Evolutionary conservation across 371 early-diverging fungal genomes (phyloP), one percentile per base, ranked within the genome.

Genomic region (Apophysomyces trapeziformis): DNA sequence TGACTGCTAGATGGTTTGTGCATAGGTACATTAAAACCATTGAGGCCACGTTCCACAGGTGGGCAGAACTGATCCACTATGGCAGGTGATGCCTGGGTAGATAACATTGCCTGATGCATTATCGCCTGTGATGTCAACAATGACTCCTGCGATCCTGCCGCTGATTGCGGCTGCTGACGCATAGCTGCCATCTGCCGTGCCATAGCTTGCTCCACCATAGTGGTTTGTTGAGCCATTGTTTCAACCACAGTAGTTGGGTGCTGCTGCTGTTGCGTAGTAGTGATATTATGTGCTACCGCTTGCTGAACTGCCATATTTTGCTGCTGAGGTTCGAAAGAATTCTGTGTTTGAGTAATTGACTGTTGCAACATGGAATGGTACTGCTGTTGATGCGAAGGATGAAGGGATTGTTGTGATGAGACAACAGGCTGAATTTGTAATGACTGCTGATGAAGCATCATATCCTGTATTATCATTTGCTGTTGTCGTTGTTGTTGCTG

Each of bases 171-270:
- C 35, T 66, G 58, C 56, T 68, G 64, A 18, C 54, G 68, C 26
- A 58, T 47, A 4, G 32, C 35, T 18, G 68, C 68, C n/a, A 68
- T 45, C 13, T 68, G 64, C 43, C 63, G 60, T 32, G 68, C 68
- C 68, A 68, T 68, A 12, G 38, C 68, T 7, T 68, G 68, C 58
- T 68, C 64, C 32, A 62, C 61, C 44, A 64, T 64, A 0, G 68
- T 64, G 41, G 68, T 63, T 12, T 41, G 41, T 13, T 41, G 41
- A 13, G 8, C 41, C 11, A 13, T 13, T 13, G 41, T 41, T 41
- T 50, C 8, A 50, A 8, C 21, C 7, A 16, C 21, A 6, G 54
- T 2, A 9, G 11, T 21, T 21, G n/a, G 54, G 9, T 16, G 21
- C 21, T n/a, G 21, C n/a, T 41, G 41, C 6, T 41, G 41, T 11